Evolutionary conservation across 2,329 filamentous ascomycete genomes (phyloP).

Genomic region (Fusarium keratoplasticum): DNA sequence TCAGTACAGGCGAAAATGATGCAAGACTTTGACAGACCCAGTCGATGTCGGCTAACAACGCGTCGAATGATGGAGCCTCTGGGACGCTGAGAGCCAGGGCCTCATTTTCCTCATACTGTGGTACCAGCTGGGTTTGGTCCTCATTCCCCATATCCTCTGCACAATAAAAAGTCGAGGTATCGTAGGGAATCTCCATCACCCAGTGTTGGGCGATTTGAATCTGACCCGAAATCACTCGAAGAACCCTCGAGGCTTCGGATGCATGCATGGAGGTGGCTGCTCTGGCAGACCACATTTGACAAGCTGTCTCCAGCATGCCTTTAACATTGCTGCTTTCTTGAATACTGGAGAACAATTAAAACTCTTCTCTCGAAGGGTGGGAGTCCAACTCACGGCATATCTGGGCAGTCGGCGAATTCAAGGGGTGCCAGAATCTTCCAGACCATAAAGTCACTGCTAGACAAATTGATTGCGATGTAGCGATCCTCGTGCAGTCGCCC

Average conservation of each 20-base stretch:
- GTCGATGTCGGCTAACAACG: not conserved
- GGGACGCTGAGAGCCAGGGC: not conserved
- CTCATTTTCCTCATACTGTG: not conserved
- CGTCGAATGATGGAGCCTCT: not conserved
- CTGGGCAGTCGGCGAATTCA: slow-evolving; percentile 12
- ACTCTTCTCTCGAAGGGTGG: not conserved
- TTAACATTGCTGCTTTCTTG: not conserved
- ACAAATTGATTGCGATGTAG: not conserved
- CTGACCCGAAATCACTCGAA: not conserved
- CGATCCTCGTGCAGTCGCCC: slow-evolving; percentile 16
- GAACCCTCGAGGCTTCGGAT: not conserved
- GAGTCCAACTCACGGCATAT: slow-evolving; percentile 17
- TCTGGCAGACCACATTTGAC: slow-evolving; percentile 8
- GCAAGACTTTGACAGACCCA: not conserved
- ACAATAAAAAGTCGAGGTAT: fast-evolving
- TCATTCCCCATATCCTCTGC: not conserved
- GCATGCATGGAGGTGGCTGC: not conserved
- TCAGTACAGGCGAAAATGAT: not conserved
- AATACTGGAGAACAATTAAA: not conserved
- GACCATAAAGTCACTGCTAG: slow-evolving; percentile 12
- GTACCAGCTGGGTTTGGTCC: not conserved
- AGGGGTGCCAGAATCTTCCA: slow-evolving; percentile 9
- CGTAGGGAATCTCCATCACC: not conserved
- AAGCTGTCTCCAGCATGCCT: not conserved
- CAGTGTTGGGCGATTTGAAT: not conserved